Percentiles rank a stretch among this genome's conserved stretches.
These are phyloP conservation scores for Musa acuminata DNA, from an alignment of 176 grass and related monocot genomes.

Conservation along the genomic window DNA sequence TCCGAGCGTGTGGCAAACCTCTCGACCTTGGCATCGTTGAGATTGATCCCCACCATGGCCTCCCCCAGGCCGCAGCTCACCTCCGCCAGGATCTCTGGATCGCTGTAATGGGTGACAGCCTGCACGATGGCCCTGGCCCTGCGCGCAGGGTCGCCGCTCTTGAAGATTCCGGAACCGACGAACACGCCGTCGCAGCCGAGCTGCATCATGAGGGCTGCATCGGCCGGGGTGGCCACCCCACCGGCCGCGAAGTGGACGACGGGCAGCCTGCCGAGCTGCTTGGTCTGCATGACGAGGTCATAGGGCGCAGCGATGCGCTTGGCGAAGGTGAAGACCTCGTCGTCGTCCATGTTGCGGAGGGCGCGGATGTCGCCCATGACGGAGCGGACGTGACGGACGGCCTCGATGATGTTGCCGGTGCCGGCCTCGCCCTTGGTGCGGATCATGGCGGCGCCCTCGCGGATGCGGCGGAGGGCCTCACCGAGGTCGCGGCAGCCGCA, in stretches of 20 bases:
- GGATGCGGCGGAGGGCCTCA: slow-evolving; percentile 11
- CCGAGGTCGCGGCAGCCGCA: slow-evolving; percentile 14
- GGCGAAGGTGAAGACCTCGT: slow-evolving; percentile 8
- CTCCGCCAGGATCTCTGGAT: neutral
- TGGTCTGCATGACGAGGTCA: slow-evolving; percentile 4
- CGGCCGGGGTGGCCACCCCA: slow-evolving; percentile 2
- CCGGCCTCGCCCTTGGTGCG: slow-evolving; percentile 10
- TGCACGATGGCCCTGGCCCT: slow-evolving; percentile 2
- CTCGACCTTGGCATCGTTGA: neutral
- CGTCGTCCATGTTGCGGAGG: slow-evolving; percentile 16
- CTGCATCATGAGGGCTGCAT: slow-evolving; percentile 5
- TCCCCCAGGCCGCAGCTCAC: slow-evolving; percentile 6
- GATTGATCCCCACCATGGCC: slow-evolving; percentile 9
- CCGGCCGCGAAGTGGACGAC: slow-evolving; percentile 10
- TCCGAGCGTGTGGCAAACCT: neutral
- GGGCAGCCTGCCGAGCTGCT: slow-evolving; percentile 5
- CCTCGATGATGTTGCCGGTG: slow-evolving; percentile 16
- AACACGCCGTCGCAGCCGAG: slow-evolving; percentile 5
- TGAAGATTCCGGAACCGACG: slow-evolving; percentile 8
- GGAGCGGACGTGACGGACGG: slow-evolving; percentile 8
- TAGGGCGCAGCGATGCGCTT: slow-evolving; percentile 10
- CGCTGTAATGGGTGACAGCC: slow-evolving; percentile 5
- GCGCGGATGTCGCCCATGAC: slow-evolving; percentile 6
- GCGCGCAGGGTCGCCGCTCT: slow-evolving; percentile 10
- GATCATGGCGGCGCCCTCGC: slow-evolving; percentile 11